Base-by-base conservation (phyloP, 495 filamentous ascomycete genomes). In the Trichoderma parareesei region DNA sequence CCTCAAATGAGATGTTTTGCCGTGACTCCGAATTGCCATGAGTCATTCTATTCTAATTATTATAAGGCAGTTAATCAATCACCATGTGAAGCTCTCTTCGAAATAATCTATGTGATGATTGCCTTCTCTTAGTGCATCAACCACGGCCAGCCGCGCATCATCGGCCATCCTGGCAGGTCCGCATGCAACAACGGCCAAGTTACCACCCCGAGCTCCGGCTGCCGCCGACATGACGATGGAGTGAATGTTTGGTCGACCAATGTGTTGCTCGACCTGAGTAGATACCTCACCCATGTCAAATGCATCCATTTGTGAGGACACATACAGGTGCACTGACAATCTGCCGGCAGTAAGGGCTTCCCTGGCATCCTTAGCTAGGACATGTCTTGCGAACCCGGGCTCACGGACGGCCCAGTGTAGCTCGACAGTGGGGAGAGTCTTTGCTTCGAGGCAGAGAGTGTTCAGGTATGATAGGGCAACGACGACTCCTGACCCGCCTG, bases 401-500 rank as follows among this genome's bases (percentile, higher is more conserved):
- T 81, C 75, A 41, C 74, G 72, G 0, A 75, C 73, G 2, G 76
- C 74, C 79, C 80, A 83, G 20, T 82, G 65, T 8, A 82, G 73
- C 69, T 38, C 76, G 71, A 65, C 77, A 33, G 65, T 67, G 9
- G 67, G 5, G 71, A 69, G 40, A 38, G 63, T 64, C 16, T 80
- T 65, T 49, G 80, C 76, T 20, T 74, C 72, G 9, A 75, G 71
- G 53, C 14, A 37, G 16, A 65, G 33, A 14, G 41, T 18, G 8
- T 10, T 18, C 38, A 88, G 70, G 66, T 86, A 83, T 0, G 85
- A 79, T 3, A 85, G 70, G 3, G 80, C 75, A 0, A 78, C 82
- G 0, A 85, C 80, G 53, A 88, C 82, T 0, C 86, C 86, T 4
- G 81, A 83, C 0, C 86, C 86, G 5, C 86, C 85, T 4, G 78